Conservation (phyloP, 2,329 filamentous ascomycete genomes). For the Torrubiellomyces zombiae region DNA sequence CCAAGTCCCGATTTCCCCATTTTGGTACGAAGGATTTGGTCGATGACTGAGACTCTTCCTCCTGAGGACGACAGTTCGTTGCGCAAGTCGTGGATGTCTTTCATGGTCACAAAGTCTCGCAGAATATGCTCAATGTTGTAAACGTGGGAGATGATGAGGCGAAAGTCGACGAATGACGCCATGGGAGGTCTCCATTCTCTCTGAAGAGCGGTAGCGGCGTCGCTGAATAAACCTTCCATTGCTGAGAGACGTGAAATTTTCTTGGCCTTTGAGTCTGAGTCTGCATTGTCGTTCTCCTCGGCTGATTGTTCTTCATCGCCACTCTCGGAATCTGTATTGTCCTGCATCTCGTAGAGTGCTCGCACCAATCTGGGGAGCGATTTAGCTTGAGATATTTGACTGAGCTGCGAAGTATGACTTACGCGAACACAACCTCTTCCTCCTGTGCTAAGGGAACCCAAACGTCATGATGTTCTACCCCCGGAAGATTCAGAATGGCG, state of each 20-base stretch:
- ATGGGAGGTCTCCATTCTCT: too few relatives aligned
- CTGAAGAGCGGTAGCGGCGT: too few relatives aligned
- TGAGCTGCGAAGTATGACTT: constrained; percentile 2
- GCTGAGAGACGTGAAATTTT: too few relatives aligned
- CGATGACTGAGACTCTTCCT: constrained; percentile 2
- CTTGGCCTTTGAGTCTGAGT: too few relatives aligned
- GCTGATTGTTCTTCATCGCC: too few relatives aligned
- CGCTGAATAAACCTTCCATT: too few relatives aligned
- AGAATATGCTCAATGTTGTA: constrained; percentile 14
- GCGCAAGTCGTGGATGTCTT: constrained; percentile 1
- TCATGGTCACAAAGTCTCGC: background rate
- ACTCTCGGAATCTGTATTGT: too few relatives aligned
- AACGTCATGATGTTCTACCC: constrained; percentile 5
- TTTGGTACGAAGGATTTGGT: constrained; percentile 4
- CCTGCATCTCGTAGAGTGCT: too few relatives aligned
- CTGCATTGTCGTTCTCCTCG: too few relatives aligned
- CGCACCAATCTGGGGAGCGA: too few relatives aligned
- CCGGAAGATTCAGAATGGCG: constrained; percentile 11
- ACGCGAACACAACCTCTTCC: constrained; percentile 12
- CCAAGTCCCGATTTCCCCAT: background rate
- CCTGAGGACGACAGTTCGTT: background rate
- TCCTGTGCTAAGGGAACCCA: constrained; percentile 10
- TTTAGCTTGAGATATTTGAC: too few relatives aligned
- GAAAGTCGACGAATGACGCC: too few relatives aligned
- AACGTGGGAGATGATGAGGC: constrained; percentile 11